Evolutionary conservation across 129 eudicot species (phyloP), one percentile per base, ranked within the genome.

Genomic region (Ambrosia trifida): DNA sequence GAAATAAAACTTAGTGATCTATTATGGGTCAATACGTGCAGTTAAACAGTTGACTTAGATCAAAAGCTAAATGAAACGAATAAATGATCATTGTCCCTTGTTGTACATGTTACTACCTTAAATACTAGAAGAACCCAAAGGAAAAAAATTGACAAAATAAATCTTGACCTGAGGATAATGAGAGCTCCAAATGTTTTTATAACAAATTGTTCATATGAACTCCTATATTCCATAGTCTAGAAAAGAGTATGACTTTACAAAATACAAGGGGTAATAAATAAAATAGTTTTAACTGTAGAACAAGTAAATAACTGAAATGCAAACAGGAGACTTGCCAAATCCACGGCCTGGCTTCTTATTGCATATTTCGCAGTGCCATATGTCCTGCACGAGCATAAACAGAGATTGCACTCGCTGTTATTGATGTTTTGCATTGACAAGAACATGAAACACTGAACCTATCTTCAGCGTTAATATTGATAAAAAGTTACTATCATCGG

Each of bases 341-440:
- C 76, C 76, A 57, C 76, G 76, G 18, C 76, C 76, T 41, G 76
- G 76, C 76, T 58, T 72, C 68, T 72, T 59, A 58, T 72, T 44
- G 76, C 76, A 72, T 58, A 72, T 72, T 28, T 72, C 76, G 32
- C 76, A 72, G 45, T 72, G 76, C 76, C 76, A 72, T 58, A 59
- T 45, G 1, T 72, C 76, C 76, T 72, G 68, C 68, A 59, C 7
- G 31, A 58, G 8, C 24, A 53, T 18, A 70, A 18, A 49, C 43
- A 65, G 16, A 65, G 11, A 65, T 65, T 65, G 9, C 44, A 47
- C 13, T 45, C 30, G 46, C 11, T 50, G 38, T 9, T 10, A 69
- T 12, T 16, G 35, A 53, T 36, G 4, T 0, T 14, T 31, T 18
- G 11, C 59, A 17, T 35, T 4, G 7, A 68, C 44, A 31, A 56